Base-by-base conservation (phyloP, 2,329 filamentous ascomycete species). In the Penicillium sp. region DNA sequence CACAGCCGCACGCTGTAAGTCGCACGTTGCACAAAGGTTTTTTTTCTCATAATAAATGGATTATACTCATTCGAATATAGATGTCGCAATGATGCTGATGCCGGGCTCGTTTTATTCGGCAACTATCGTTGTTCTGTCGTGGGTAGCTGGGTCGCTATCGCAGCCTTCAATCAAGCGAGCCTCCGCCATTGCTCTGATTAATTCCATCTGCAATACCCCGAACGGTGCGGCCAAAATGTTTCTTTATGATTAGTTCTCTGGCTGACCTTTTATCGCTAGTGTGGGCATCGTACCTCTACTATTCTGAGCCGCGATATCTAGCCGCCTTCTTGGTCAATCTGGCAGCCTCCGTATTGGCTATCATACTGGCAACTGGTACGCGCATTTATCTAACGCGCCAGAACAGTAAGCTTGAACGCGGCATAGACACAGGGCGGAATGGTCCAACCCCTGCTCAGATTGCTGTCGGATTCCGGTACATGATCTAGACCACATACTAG, bases 81-180 rank as follows among this genome's bases (percentile, higher is more conserved):
- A 68, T 55, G 51, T 63, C 37, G 65, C 68, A 32, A 70, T 70
- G 65, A 68, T 70, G 66, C 57, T 69, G 8, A 61, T 58, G 50
- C 55, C 55, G 10, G 55, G 53, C 2, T 54, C 53, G 7, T 53
- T 51, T 30, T 58, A 58, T 29, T 47, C 55, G 1, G 52, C 55
- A 12, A 17, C 53, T 3, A 46, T 54, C 13, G 55, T 58, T n/a
- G 52, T 56, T 17, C 41, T 58, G 2, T 56, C 55, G 7, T 58
- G 55, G 55, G 29, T 54, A 18, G 49, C 53, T 3, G 55, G 52
- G 21, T 41, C 37, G 9, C 21, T 58, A 27, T 51, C 53, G 2
- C 53, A 58, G 20, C 53, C 55, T n/a, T 37, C 53, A 17, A 48
- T 51, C 30, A 58, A 58, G 27, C 55, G 53, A 37, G 53, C 53